Base-by-base conservation (phyloP, 306 rosid species). In the Heteromeles arbutifolia region DNA sequence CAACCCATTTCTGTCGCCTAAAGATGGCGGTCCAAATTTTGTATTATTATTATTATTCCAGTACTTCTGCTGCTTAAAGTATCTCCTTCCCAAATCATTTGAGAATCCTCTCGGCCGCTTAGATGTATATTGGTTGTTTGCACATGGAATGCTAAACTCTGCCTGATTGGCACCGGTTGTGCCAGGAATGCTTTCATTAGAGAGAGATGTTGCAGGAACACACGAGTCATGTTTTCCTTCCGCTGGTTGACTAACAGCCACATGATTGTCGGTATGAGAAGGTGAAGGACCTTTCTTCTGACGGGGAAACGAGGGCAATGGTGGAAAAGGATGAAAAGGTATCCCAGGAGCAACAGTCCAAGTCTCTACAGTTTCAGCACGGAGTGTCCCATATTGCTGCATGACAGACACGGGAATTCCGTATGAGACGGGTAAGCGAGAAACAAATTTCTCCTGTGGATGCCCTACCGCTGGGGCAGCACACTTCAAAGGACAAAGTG, bases 291-390 rank as follows among this genome's bases (percentile, higher is more conserved):
- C 85, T 81, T 79, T 79, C 81, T 81, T 74, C 73, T 58, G 87
- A 74, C 86, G 85, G 8, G 91, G 92, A 81, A 80, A 76, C 6
- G 87, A 82, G 68, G 99, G 99, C 57, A 91, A 65, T 12, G 99
- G 99, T 69, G 99, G 99, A 85, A 92, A 96, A 52, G 97, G 94
- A 77, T 69, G 79, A 82, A 92, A 96, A 78, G 99, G 97, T 88
- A 92, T 78, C 77, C 96, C 97, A 18, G 97, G 98, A 41, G 99
- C 97, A 78, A 83, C 84, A 82, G 75, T 82, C 96, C 97, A 88
- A 77, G 86, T 75, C 72, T 79, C 96, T 15, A 67, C 58, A 66
- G 75, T 84, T 81, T 84, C 96, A 74, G 88, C 64, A 54, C 71
- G 81, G 52, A 90, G 84, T 66, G 88, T 87, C 70, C 94, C 98